Evolutionary conservation across 2,329 filamentous ascomycete species (phyloP), one percentile per base, ranked within the genome.

Genomic region (Pseudogymnoascus verrucosus): DNA sequence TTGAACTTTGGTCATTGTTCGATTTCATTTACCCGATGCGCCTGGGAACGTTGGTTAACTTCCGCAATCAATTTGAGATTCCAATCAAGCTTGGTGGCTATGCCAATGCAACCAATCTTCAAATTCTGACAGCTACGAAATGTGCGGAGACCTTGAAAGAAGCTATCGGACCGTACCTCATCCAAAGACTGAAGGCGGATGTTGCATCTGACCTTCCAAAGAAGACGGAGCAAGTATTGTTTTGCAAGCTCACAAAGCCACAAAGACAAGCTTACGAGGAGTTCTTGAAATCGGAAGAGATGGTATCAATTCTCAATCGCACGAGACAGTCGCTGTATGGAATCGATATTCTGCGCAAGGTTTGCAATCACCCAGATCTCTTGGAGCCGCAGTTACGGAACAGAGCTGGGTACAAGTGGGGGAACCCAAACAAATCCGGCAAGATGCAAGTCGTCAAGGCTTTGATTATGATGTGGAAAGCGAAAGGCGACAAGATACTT

Each of bases 1-100:
- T 89, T 0, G 96, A 99, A 74, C 79, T 99, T 0, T 99, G 95
- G 93, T 98, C 93, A 0, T 78, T 99, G 0, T 98, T 99, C 72
- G 96, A 99, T 73, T 99, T 99, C 72, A 89, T 98, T 64, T 98
- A 92, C 66, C 95, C 96, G 0, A 97, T 98, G 91, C 89, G 93
- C 12, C 78, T 99, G 5, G 96, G 95, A 0, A 97, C 91, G 0
- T 80, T 98, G 11, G 89, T 97, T 64, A 91, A 90, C 67, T 99
- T 99, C 73, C 86, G 92, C 54, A 88, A 88, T 65, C 88, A 96
- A 65, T 98, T 99, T 68, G 95, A 98, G 72, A 89, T 96, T 39
- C 95, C 95, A 0, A 99, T 99, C 73, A 89, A 88, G 65, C 85
- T 93, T 62, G 96, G 96, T 54, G 95, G 95, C 4, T 98, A 98